Base-by-base conservation (phyloP, 805 yeast species). In the Candida ulmi region DNA sequence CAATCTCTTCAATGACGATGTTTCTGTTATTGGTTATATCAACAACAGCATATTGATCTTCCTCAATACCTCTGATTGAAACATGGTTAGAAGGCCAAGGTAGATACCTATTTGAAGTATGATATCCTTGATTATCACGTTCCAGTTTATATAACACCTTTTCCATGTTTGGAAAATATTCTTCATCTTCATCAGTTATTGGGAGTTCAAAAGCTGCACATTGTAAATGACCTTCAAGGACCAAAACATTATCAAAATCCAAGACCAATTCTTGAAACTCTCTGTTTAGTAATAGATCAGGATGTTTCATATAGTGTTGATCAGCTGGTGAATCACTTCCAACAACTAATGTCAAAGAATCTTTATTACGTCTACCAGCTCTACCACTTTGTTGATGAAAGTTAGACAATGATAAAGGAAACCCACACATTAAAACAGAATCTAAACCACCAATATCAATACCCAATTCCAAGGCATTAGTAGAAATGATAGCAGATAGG, bases 331-430 rank as follows among this genome's bases (percentile, higher is more conserved):
- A 79, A 19, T 79, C 76, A 28, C 93, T 83, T 1, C 90, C 93
- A 11, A 93, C 86, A 38, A 84, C 78, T 4, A 93, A 64, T 0
- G 96, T 91, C 54, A 93, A 62, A 4, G 96, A 87, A 35, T 93
- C 97, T 39, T 75, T 74, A 38, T 74, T 76, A 47, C 96, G 78
- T 58, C 99, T 71, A 15, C 99, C 99, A 0, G 96, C 98, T 54
- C 99, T 72, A 28, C 99, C 99, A 66, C 93, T 83, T 55, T 93
- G 99, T 61, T 93, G 99, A 51, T 90, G 87, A 55, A 93, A 76
- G 45, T 88, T 88, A 36, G 95, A 80, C 43, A 88, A 71, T 38
- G 95, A 84, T 17, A 78, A 66, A 0, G 99, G 99, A 46, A 93
- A 93, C 0, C 98, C 98, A 54, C 95, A 87, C 65, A 88, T 78